Conservation (phyloP, 73 alveolate species). For the Paramecium sonneborni region DNA sequence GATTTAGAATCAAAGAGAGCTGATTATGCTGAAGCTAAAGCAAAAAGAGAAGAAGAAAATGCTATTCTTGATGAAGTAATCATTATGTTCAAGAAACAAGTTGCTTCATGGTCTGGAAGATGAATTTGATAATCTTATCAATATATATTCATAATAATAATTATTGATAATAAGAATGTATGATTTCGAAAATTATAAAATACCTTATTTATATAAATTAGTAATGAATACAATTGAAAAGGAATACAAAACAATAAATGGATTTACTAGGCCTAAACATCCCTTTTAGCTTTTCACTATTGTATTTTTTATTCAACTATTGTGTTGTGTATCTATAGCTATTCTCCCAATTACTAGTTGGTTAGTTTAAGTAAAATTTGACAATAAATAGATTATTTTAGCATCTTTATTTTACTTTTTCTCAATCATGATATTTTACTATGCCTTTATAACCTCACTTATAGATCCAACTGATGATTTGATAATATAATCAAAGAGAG, state of each 20-base stretch:
- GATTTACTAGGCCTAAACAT: slow-evolving; percentile 43
- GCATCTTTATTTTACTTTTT: slow-evolving; percentile 2
- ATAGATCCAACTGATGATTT: slow-evolving; percentile 57
- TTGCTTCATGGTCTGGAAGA: slow-evolving; percentile 61
- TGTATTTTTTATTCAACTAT: not conserved
- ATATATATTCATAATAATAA: not conserved
- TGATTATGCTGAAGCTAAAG: slow-evolving; percentile 17
- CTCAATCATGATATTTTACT: not conserved
- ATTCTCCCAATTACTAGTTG: not conserved
- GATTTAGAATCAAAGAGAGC: slow-evolving; percentile 56
- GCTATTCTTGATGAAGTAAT: slow-evolving; percentile 48
- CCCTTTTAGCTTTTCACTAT: slow-evolving; percentile 4
- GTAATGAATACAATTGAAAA: not conserved
- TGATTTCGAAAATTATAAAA: not conserved
- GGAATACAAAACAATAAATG: slow-evolving; percentile 7
- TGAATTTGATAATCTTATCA: slow-evolving; percentile 4
- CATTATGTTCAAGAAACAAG: slow-evolving; percentile 50
- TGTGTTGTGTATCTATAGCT: slow-evolving; percentile 2
- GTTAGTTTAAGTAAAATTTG: not conserved
- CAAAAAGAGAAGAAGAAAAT: slow-evolving; percentile 47
- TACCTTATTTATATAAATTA: not conserved
- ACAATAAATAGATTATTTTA: not conserved
- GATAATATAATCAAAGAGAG: not conserved
- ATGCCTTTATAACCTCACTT: not conserved
- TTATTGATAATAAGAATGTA: not conserved